Base-by-base conservation (phyloP, 1,139 yeast genomes). In the Suhomyces guaymorum region DNA sequence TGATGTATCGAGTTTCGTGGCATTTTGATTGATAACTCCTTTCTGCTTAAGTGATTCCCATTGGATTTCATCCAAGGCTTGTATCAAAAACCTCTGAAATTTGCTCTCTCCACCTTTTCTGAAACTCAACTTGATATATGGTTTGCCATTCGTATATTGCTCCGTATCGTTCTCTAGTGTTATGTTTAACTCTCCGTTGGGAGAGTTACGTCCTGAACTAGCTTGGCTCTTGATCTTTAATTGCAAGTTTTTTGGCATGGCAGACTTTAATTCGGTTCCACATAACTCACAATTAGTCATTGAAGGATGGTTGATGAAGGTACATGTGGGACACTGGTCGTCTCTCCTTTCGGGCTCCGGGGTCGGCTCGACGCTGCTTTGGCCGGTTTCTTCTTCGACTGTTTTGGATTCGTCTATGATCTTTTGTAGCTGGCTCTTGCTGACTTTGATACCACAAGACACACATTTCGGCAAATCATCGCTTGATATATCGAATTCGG, bases 201-300 rank as follows among this genome's bases (percentile, higher is more conserved):
- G 38, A 5, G 32, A 11, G 14, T 35, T 9, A 31, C 17, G 24
- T 33, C 33, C 26, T 9, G 39, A 21, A 14, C 8, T 18, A 8
- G 11, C 13, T 16, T 27, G 28, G 9, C 28, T 13, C 7, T 15
- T 21, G 30, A 27, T 33, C 33, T 21, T 44, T 27, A 29, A 33
- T 27, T 35, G 41, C 15, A 43, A 43, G 9, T 15, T 40, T 30
- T 34, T 39, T 7, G 61, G 56, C 5, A 59, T 19, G 4, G 38
- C 38, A 1, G 59, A 47, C 32, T 47, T 51, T 28, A 86, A 62
- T 29, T 73, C 70, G 0, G 82, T 67, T 0, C 96, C 96, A 62
- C 97, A 92, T 55, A 92, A 74, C 57, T 92, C 98, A 57, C 98
- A 92, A 43, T 68, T 71, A 30, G 72, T 64, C 67, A 92, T 64